Evolutionary conservation across 169 alveolate species (phyloP).

Genomic region (Cryptosporidium sp.): DNA sequence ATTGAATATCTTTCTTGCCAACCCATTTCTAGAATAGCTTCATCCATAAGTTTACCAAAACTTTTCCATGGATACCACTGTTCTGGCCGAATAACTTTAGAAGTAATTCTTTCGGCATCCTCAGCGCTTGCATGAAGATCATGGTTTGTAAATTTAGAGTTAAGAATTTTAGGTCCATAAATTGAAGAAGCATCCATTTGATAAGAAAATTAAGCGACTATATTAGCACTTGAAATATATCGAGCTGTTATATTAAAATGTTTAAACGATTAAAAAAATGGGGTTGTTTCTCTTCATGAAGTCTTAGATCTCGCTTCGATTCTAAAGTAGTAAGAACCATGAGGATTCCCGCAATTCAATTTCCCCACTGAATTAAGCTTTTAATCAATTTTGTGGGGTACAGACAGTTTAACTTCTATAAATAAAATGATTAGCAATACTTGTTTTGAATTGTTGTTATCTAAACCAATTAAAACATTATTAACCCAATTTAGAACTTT

Average conservation of each 20-base stretch:
- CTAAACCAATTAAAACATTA: background rate
- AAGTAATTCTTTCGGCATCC: constrained; percentile 5
- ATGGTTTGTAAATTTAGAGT: background rate
- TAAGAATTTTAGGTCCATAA: constrained; percentile 23
- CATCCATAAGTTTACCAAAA: constrained; percentile 52
- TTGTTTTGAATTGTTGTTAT: background rate
- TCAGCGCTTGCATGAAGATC: background rate
- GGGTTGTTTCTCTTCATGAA: background rate
- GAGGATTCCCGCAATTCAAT: background rate
- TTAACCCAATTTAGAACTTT: background rate
- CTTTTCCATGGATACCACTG: constrained; percentile 75
- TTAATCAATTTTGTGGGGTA: background rate
- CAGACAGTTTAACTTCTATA: background rate
- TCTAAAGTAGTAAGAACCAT: background rate
- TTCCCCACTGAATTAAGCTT: background rate
- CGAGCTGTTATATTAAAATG: background rate
- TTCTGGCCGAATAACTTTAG: constrained; percentile 61
- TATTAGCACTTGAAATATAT: background rate
- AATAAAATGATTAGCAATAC: background rate
- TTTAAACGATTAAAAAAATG: background rate
- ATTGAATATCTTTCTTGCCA: constrained; percentile 72
- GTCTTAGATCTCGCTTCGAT: background rate
- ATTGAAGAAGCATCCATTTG: constrained; percentile 21
- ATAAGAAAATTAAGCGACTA: background rate
- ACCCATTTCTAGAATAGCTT: constrained; percentile 65